phyloP scores from a whole-genome alignment of 371 early-diverging fungal species.

The Zychaea mexicana region DNA sequence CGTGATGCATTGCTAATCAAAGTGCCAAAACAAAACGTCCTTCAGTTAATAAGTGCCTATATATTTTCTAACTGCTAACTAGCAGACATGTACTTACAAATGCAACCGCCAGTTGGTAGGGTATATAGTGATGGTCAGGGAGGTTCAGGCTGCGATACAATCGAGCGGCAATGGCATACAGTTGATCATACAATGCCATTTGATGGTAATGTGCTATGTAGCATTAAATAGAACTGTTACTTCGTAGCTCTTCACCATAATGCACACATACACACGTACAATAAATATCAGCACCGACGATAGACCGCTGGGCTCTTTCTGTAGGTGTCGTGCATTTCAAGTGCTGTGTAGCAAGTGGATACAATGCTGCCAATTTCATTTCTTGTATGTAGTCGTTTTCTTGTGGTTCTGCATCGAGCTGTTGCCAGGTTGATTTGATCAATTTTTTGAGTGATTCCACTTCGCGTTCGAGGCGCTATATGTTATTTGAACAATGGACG shows the following conservation, averaged over 20 bases:
- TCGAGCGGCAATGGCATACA: constrained; percentile 53
- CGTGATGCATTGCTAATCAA: constrained; percentile 58
- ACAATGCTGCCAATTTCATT: constrained; percentile 8
- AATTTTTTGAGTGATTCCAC: not conserved
- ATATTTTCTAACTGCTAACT: no score
- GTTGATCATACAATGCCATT: constrained; percentile 38
- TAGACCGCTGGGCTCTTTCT: not conserved
- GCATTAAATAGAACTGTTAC: not conserved
- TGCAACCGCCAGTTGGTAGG: constrained; percentile 59
- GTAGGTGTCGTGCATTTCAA: not conserved
- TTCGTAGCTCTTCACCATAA: not conserved
- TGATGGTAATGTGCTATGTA: constrained; percentile 22
- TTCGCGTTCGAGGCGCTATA: not conserved
- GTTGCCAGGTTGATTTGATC: not conserved
- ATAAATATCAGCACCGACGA: not conserved
- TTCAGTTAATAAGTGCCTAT: no score
- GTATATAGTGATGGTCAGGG: constrained; percentile 56
- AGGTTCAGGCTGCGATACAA: constrained; percentile 46
- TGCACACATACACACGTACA: not conserved
- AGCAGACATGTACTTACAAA: constrained; percentile 52
- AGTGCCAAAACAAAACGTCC: no score
- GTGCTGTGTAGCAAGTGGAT: constrained; percentile 11
- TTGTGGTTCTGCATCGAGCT: not conserved
- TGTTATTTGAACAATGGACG: not conserved
- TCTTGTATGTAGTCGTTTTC: constrained; percentile 8